Base-by-base conservation (phyloP, 129 eudicot genomes). In the Flaveria brownii region DNA sequence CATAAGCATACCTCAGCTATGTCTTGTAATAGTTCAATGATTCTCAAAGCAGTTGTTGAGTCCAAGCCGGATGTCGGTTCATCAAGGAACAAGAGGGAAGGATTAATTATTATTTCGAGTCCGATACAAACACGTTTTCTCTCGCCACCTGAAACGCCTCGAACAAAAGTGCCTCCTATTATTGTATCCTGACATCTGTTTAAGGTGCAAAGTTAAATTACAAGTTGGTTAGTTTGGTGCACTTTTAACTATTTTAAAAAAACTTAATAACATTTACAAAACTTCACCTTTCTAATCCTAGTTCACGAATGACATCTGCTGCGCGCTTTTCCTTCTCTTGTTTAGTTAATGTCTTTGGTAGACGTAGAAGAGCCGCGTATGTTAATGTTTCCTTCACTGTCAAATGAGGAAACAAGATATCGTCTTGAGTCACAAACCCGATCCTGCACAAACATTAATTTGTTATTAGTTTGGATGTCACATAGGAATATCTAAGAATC, bases 61-160 rank as follows among this genome's bases (percentile, higher is more conserved):
- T 94, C 98, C 75, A 94, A 87, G 33, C 98, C 98, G 15, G 98
- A 94, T 61, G 98, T 94, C 6, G 98, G 98, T 89, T 94, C 98
- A 80, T 94, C 98, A 17, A 94, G 93, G 78, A 94, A 91, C 77
- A 94, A 77, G 23, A 94, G 82, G 30, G 98, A 94, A 12, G 97
- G 98, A 33, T 94, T 94, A 70, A 94, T 88, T 65, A 94, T 87
- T 43, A 94, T 94, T 74, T 94, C 97, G 20, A 81, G 86, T 63
- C 97, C 98, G 36, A 94, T 94, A 64, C 93, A 87, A 13, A 94
- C 98, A 12, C 97, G 96, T 84, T 94, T 94, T 59, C 98, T 86
- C 81, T 94, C 98, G 68, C 98, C 98, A 43, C 98, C 98, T 8
- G 98, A 94, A 70, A 94, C 89, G 69, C 98, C 98, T 28, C 98